Evolutionary conservation across 805 yeast genomes (phyloP), one percentile per base, ranked within the genome.

Genomic region (Blastobotrys terrestris): DNA sequence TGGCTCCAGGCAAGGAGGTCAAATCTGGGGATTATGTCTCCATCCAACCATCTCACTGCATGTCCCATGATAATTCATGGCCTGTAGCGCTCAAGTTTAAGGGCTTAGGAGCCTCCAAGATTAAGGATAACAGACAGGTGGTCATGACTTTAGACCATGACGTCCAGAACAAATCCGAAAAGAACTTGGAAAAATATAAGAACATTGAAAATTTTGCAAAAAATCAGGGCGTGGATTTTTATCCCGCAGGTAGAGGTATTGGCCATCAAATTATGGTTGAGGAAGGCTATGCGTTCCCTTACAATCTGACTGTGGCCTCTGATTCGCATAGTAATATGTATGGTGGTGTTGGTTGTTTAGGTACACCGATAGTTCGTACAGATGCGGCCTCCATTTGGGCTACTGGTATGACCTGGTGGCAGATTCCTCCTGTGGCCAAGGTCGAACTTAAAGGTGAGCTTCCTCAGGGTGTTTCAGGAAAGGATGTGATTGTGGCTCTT

Each of bases 351-450:
- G 98, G 98, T 16, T 76, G 96, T 19, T 74, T 94, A 53, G 99
- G 99, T 50, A 95, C 99, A 2, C 98, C 99, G 7, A 86, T 94
- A 52, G 99, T 94, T 53, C 81, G 99, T 71, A 94, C 99, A 0
- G 99, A 94, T 71, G 99, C 98, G 19, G 99, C 99, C 2, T 82
- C 97, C 7, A 92, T 94, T 59, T 94, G 99, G 99, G 98, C 99
- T 11, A 94, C 99, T 0, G 98, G 98, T 42, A 95, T 90, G 72
- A 94, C 99, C 2, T 94, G 99, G 99, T 94, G 99, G 99, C 99
- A 95, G 79, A 88, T 94, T 52, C 99, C 99, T 2, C 98, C 99
- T 0, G 98, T 94, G 20, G 99, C 98, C 39, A 81, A 83, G 63
- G 98, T 94, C 7, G 95, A 88, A 68, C 77, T 94, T 52, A 75